phyloP scores from a whole-genome alignment of 164 flowering plant species.

The Vitis riparia region DNA sequence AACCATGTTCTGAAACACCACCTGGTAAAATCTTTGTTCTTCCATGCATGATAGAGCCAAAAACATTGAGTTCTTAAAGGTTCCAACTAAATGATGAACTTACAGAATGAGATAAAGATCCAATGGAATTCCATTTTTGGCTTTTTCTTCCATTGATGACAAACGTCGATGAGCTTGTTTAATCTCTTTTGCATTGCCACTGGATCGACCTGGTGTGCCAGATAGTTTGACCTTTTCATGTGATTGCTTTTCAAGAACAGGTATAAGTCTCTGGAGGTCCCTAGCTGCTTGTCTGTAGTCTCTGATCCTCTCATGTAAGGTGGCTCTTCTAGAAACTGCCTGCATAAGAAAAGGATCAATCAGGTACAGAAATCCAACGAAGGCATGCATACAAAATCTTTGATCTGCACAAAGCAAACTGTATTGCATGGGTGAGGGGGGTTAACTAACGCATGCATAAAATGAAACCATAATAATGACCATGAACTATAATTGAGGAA shows the following conservation, averaged over 20 bases:
- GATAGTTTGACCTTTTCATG: slow-evolving; percentile 34
- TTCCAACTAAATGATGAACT: slow-evolving; percentile 29
- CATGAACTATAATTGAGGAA: too few relatives aligned
- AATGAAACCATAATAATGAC: too few relatives aligned
- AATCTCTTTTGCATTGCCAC: slow-evolving; percentile 41
- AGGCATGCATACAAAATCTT: neutral
- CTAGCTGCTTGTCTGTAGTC: slow-evolving; percentile 78
- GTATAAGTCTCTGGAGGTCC: slow-evolving; percentile 65
- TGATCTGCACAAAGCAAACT: too few relatives aligned
- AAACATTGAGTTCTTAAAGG: neutral
- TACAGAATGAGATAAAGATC: slow-evolving; percentile 85
- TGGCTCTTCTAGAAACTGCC: slow-evolving; percentile 94
- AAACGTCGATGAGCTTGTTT: slow-evolving; percentile 54
- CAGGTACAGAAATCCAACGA: neutral
- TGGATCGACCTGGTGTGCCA: slow-evolving; percentile 29
- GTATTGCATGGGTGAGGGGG: too few relatives aligned
- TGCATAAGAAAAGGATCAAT: slow-evolving; percentile 30
- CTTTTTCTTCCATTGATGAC: slow-evolving; percentile 59
- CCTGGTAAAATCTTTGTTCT: too few relatives aligned
- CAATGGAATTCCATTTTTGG: slow-evolving; percentile 62
- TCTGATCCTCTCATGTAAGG: slow-evolving; percentile 83
- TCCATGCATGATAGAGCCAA: too few relatives aligned
- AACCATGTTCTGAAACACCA: neutral
- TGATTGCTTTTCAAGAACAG: slow-evolving; percentile 55
- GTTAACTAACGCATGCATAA: too few relatives aligned